Evolutionary conservation across 2,329 filamentous ascomycete species (phyloP), one percentile per base, ranked within the genome.

Genomic region (Cucurbitaria berberidis): DNA sequence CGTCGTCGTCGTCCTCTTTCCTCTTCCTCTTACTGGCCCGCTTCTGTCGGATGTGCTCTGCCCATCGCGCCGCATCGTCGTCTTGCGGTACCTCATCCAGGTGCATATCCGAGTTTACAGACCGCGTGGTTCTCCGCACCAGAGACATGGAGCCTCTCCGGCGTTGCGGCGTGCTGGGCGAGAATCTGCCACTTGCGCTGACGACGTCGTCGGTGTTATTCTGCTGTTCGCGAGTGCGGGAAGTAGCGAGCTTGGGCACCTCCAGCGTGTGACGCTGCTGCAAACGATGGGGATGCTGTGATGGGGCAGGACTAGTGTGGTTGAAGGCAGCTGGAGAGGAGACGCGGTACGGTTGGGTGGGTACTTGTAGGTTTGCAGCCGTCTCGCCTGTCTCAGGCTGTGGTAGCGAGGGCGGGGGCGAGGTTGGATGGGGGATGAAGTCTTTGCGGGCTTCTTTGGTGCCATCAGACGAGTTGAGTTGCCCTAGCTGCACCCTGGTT

Each of bases 1-100:
- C 93, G 56, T 98, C 93, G 56, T 98, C 95, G 62, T 97, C 92
- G 64, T 97, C 89, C 59, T 97, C 93, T 69, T 87, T 89, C 64
- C 88, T 84, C 75, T 86, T 89, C 72, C 90, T 85, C 80, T 93
- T 95, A 74, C 89, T 96, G 7, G 93, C 93, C 59, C 93, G 83
- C 78, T 96, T 96, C 72, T 96, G 91, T 66, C 91, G 88, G 68
- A 96, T 93, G 32, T 90, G 90, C 75, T 99, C 95, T 26, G 95
- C 90, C 91, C 92, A 98, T 50, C 92, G 85, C 52, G 90, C 83
- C 32, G 93, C 92, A 70, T 98, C 93, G 66, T 97, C 93, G 70
- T 98, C 93, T 16, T 89, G 90, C 2, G 87, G 82, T 18, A 93
- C 80, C 64, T 97, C 93, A 63, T 98, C 93, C 30, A 91, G 82